A percentile compares a stretch with the other conserved stretches of the same genome.
phyloP scores from a whole-genome alignment of 768 basidiomycete genomes.

The Leccinellum luteum region DNA sequence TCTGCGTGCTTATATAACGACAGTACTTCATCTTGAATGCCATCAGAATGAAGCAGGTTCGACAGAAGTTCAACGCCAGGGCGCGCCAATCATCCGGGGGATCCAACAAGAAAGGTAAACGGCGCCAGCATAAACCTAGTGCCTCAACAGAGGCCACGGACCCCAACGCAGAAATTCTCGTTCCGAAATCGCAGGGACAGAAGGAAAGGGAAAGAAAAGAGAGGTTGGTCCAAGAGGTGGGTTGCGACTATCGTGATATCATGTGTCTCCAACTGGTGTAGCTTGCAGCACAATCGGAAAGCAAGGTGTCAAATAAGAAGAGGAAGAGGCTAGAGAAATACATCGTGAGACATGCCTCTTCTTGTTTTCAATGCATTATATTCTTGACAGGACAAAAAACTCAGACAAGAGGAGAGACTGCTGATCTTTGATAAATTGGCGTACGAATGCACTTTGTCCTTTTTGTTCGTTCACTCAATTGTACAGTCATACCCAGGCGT shows the following conservation, averaged over 20 bases:
- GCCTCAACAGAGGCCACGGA: constrained; percentile 35
- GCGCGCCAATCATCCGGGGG: constrained; percentile 63
- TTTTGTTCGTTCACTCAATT: constrained; percentile 10
- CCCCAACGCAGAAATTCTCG: constrained; percentile 57
- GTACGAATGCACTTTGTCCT: constrained; percentile 41
- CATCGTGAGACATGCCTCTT: constrained; percentile 54
- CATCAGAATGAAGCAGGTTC: constrained; percentile 21
- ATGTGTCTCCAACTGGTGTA: constrained; percentile 9
- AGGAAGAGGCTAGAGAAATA: constrained; percentile 89
- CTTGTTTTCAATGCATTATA: not conserved
- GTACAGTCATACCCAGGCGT: constrained; percentile 72
- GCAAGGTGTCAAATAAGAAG: constrained; percentile 80
- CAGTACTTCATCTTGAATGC: not conserved
- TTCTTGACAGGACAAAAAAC: constrained; percentile 72
- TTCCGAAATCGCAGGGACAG: constrained; percentile 57
- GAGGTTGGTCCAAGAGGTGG: constrained; percentile 60
- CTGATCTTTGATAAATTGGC: constrained; percentile 76
- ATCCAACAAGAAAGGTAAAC: constrained; percentile 62
- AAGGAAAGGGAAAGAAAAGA: constrained; percentile 60
- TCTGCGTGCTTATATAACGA: constrained; percentile 2
- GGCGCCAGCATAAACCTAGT: constrained; percentile 32
- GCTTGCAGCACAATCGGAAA: constrained; percentile 49
- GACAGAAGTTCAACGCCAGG: constrained; percentile 55
- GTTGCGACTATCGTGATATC: constrained; percentile 11
- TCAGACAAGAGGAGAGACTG: constrained; percentile 84